phyloP scores from a whole-genome alignment of 2,329 filamentous ascomycete genomes.

The Ploettnerulaceae sp. region DNA sequence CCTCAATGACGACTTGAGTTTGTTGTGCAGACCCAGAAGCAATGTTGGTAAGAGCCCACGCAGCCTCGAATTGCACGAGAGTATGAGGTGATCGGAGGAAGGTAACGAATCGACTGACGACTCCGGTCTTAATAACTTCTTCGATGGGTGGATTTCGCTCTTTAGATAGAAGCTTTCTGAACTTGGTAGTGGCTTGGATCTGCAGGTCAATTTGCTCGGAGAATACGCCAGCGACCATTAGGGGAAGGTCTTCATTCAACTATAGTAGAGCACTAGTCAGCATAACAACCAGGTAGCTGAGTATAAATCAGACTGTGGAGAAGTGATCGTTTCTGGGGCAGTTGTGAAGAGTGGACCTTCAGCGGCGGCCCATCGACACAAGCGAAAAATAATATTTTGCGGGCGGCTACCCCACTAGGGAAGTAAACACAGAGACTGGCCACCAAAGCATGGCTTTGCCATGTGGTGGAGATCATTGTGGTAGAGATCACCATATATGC shows the following conservation, averaged over 20 bases:
- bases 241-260: slow-evolving; percentile 95
- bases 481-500: no score
- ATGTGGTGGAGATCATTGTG: no score
- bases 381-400: slow-evolving; percentile 31
- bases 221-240: slow-evolving; percentile 98
- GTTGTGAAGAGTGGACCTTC: slow-evolving; percentile 16
- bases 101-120: slow-evolving; percentile 95
- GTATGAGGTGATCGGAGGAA: slow-evolving; percentile 97
- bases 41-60: slow-evolving; percentile 99
- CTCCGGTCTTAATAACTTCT: slow-evolving; percentile 98
- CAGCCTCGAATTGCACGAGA: slow-evolving; percentile 96
- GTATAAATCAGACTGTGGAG: slow-evolving; percentile 10
- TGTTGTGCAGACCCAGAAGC: slow-evolving; percentile 94
- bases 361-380: slow-evolving; percentile 18
- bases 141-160: slow-evolving; percentile 99
- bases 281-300: slow-evolving; percentile 12
- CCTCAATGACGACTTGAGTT: slow-evolving; percentile 98
- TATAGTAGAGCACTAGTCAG: slow-evolving; percentile 38
- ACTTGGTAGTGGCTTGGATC: slow-evolving; percentile 96
- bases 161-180: slow-evolving; percentile 95
- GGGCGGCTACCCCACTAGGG: slow-evolving; percentile 29
- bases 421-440: slow-evolving; percentile 26
- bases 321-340: slow-evolving; percentile 8
- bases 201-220: slow-evolving; percentile 98
- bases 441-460: neutral